Conservation (phyloP, 2,329 filamentous ascomycete genomes). For the Aspergillus neotritici region DNA sequence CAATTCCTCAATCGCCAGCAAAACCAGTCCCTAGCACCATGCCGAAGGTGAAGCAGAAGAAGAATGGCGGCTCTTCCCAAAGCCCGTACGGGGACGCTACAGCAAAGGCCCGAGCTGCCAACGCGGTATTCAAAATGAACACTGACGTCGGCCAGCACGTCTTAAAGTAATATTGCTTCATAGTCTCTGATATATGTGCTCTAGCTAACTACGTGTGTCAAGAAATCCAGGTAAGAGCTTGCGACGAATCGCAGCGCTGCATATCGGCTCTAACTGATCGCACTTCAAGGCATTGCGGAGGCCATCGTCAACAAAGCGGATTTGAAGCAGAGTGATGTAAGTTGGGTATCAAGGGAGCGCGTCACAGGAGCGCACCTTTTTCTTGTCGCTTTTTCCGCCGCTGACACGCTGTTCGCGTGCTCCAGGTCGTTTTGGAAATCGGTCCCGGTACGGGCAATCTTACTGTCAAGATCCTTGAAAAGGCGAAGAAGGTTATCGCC, state of each 20-base stretch:
- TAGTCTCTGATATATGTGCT: slow-evolving; percentile 19
- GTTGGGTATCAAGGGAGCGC: slow-evolving; percentile 7
- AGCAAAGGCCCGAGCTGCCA: slow-evolving; percentile 50
- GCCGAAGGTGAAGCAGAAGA: slow-evolving; percentile 51
- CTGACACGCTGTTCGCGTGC: slow-evolving; percentile 1
- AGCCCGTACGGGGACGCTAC: slow-evolving; percentile 38
- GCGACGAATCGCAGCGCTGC: too few relatives aligned
- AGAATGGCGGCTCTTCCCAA: slow-evolving; percentile 46
- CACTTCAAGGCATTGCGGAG: neutral
- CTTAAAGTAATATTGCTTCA: slow-evolving; percentile 51
- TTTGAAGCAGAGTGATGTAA: slow-evolving; percentile 75
- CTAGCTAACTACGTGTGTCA: neutral
- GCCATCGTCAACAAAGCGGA: slow-evolving; percentile 75
- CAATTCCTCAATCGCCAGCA: slow-evolving; percentile 3
- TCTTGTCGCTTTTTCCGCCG: neutral
- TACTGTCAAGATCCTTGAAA: slow-evolving; percentile 81
- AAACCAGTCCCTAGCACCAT: slow-evolving; percentile 30
- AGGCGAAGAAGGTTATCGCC: slow-evolving; percentile 74
- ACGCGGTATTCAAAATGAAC: slow-evolving; percentile 97
- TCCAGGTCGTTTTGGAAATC: slow-evolving; percentile 76
- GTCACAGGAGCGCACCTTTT: neutral
- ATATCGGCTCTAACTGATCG: neutral
- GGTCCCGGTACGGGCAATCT: slow-evolving; percentile 86
- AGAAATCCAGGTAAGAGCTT: too few relatives aligned
- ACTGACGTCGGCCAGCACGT: slow-evolving; percentile 86